A percentile compares a stretch with the other conserved stretches of the same genome.
Evolutionary conservation across 768 basidiomycete species (phyloP).

Genomic region (Suillus weaverae): DNA sequence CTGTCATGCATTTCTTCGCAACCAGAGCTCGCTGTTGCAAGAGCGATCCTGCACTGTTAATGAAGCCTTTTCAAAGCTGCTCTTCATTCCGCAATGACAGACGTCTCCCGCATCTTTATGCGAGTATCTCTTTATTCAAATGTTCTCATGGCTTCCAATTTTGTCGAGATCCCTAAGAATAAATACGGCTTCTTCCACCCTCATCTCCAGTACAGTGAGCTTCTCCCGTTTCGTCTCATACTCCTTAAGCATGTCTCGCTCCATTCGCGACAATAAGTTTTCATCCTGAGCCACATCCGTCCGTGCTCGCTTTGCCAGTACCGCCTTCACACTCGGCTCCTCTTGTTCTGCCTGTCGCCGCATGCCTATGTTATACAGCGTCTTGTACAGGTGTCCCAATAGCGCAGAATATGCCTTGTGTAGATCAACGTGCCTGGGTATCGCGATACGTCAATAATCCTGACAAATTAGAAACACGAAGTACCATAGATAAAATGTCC

Average conservation of each 20-base stretch:
- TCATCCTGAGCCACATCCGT: conserved; percentile 83
- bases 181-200: conserved; percentile 88
- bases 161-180: conserved; percentile 78
- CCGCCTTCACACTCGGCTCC: conserved; percentile 59
- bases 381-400: conserved; percentile 82
- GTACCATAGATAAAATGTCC: conserved; percentile 92
- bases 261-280: conserved; percentile 65
- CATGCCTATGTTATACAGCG: conserved; percentile 79
- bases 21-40: no score
- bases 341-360: conserved; percentile 75
- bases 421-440: conserved; percentile 83
- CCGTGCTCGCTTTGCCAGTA: conserved; percentile 79
- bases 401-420: conserved; percentile 79
- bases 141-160: conserved; percentile 49
- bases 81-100: neutral
- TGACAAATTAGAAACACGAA: conserved; percentile 13
- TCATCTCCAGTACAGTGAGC: conserved; percentile 76
- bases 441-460: conserved; percentile 8
- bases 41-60: no score
- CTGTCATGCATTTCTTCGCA: no score
- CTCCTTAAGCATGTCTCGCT: conserved; percentile 70
- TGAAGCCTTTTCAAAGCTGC: no score
- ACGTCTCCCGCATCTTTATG: neutral
- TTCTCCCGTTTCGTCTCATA: conserved; percentile 77
- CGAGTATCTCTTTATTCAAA: conserved; percentile 9